Conservation (phyloP, 1,139 yeast species). For the Groenewaldozyma sp. region DNA sequence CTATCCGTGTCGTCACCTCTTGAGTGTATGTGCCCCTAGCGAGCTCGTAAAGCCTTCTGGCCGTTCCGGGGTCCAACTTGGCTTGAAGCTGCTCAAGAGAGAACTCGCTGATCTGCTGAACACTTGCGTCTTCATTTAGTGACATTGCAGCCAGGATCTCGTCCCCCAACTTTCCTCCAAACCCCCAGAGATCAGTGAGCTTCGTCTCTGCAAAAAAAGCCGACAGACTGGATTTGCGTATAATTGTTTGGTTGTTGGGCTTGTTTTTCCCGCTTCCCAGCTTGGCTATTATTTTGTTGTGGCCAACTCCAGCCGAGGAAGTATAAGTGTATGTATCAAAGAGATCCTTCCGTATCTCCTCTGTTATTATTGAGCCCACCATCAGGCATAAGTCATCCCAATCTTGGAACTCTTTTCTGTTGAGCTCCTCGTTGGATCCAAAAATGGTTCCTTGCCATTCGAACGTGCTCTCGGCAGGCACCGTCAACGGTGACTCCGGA, state of each 20-base stretch:
- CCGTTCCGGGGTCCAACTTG: slow-evolving; percentile 37
- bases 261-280: slow-evolving; percentile 80
- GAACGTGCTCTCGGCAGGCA: slow-evolving; percentile 26
- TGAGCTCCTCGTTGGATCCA: slow-evolving; percentile 10
- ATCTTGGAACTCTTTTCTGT: slow-evolving; percentile 35
- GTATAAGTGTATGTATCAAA: slow-evolving; percentile 58
- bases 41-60: slow-evolving; percentile 44
- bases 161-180: slow-evolving; percentile 86
- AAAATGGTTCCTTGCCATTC: slow-evolving; percentile 25
- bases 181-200: slow-evolving; percentile 70
- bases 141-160: slow-evolving; percentile 36
- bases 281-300: slow-evolving; percentile 72
- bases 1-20: slow-evolving; percentile 49
- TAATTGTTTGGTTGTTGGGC: slow-evolving; percentile 78
- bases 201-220: slow-evolving; percentile 53
- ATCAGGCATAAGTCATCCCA: slow-evolving; percentile 80
- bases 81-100: slow-evolving; percentile 27
- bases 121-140: slow-evolving; percentile 25
- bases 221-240: slow-evolving; percentile 41
- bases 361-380: slow-evolving; percentile 54
- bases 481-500: slow-evolving; percentile 6
- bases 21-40: slow-evolving; percentile 53
- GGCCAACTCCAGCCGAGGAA: slow-evolving; percentile 81
- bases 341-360: slow-evolving; percentile 45
- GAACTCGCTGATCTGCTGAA: slow-evolving; percentile 19